Percentiles rank a stretch among this genome's conserved stretches.
Evolutionary conservation across 768 basidiomycete genomes (phyloP).

Genomic region (Russula foetens): DNA sequence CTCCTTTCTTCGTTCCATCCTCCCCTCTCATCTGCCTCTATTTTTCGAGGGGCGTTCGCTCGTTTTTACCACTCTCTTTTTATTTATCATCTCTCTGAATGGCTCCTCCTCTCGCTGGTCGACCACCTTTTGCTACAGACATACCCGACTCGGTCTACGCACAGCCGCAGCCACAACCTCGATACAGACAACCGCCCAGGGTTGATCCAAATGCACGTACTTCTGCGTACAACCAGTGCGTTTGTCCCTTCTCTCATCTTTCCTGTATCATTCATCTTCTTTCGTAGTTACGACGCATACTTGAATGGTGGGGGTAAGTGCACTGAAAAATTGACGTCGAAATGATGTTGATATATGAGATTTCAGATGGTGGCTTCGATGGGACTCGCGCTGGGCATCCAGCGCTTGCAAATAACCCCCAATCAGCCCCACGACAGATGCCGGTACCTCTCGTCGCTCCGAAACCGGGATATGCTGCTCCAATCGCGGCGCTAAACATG

Average conservation of each 20-base stretch:
- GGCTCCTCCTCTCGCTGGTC: slow-evolving; percentile 43
- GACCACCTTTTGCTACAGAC: slow-evolving; percentile 62
- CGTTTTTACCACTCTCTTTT: slow-evolving; percentile 8
- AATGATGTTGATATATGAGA: slow-evolving; percentile 37
- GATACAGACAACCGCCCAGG: slow-evolving; percentile 32
- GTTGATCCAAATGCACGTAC: slow-evolving; percentile 45
- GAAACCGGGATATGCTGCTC: slow-evolving; percentile 65
- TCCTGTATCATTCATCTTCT: slow-evolving; percentile 7
- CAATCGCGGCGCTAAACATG: slow-evolving; percentile 56
- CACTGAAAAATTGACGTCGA: slow-evolving; percentile 46
- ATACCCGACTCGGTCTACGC: slow-evolving; percentile 56
- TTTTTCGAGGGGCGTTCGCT: slow-evolving; percentile 3
- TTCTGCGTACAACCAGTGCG: slow-evolving; percentile 65
- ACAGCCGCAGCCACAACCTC: slow-evolving; percentile 36
- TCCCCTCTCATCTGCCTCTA: not conserved
- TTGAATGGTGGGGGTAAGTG: slow-evolving; percentile 41
- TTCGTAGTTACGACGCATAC: slow-evolving; percentile 56
- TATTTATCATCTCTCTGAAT: not conserved
- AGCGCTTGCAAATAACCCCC: slow-evolving; percentile 1
- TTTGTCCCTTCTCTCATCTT: slow-evolving; percentile 17
- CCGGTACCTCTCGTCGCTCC: slow-evolving; percentile 53
- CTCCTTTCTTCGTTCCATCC: not conserved
- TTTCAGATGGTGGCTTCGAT: slow-evolving; percentile 38
- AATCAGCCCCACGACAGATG: slow-evolving; percentile 13
- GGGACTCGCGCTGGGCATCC: slow-evolving; percentile 27